Conservation (phyloP, 805 yeast species). For the Yarrowia sp. region DNA sequence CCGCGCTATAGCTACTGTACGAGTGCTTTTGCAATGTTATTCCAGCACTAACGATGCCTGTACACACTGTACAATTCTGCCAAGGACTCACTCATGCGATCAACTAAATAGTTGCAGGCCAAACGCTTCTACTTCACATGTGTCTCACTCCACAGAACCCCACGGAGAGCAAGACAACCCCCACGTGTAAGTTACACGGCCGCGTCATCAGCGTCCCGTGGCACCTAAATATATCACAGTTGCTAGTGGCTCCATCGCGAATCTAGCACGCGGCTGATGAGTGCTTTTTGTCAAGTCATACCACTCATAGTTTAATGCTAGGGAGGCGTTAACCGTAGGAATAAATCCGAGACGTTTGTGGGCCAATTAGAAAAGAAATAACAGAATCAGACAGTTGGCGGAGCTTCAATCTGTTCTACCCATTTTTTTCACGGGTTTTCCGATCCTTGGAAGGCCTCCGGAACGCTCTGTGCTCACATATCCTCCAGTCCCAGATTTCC, state of each 20-base stretch:
- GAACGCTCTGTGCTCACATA: background rate
- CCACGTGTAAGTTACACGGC: background rate
- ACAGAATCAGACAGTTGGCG: background rate
- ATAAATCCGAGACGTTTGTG: background rate
- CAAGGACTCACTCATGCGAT: no score
- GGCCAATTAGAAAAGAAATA: background rate
- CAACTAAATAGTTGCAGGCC: no score
- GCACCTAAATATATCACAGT: background rate
- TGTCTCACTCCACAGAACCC: no score
- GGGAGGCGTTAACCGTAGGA: no score
- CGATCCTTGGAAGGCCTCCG: no score
- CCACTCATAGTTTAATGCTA: background rate
- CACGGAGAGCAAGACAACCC: background rate
- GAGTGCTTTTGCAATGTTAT: no score
- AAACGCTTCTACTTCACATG: no score
- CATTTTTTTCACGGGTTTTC: background rate
- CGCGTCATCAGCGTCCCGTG: slow-evolving; percentile 13
- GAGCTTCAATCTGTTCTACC: background rate
- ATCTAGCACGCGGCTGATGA: slow-evolving; percentile 12
- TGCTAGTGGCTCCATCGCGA: background rate
- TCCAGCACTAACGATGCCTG: no score
- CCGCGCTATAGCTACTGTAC: no score
- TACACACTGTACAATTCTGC: no score
- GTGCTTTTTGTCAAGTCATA: background rate
- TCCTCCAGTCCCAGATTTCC: slow-evolving; percentile 2